These are phyloP conservation scores for Salix udensis DNA, from an alignment of 345 rosid species.

Conservation along the genomic window DNA sequence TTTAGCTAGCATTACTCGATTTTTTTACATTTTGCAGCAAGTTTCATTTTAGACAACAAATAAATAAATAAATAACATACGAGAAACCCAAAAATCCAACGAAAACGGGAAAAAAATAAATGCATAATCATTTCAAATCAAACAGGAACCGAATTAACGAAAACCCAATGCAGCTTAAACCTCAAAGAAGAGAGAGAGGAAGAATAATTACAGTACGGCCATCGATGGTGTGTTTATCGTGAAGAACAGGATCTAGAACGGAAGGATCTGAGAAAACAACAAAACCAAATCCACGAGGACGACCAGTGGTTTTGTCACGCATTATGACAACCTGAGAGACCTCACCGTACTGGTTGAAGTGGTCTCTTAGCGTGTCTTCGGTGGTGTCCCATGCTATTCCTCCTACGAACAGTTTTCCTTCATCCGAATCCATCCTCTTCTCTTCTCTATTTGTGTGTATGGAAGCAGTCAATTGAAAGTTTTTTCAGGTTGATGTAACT, in stretches of 20 bases:
- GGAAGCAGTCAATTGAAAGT: not conserved
- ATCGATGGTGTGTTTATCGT: constrained; percentile 27
- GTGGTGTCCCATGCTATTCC: constrained; percentile 32
- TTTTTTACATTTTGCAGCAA: too few relatives aligned
- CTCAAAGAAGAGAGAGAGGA: not conserved
- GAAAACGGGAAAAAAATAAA: too few relatives aligned
- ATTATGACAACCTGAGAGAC: constrained; percentile 26
- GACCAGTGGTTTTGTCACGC: constrained; percentile 32
- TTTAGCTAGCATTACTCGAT: too few relatives aligned
- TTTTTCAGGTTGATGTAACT: not conserved
- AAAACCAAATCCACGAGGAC: constrained; percentile 31
- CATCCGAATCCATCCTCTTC: constrained; percentile 19
- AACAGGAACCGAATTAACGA: too few relatives aligned
- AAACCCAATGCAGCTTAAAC: too few relatives aligned
- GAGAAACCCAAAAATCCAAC: too few relatives aligned
- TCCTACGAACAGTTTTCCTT: constrained; percentile 28
- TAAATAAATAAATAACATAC: too few relatives aligned
- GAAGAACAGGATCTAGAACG: constrained; percentile 21
- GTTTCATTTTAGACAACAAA: too few relatives aligned
- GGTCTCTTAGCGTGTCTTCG: constrained; percentile 20
- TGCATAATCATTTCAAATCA: too few relatives aligned
- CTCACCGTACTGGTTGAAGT: constrained; percentile 26
- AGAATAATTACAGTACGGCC: constrained; percentile 24
- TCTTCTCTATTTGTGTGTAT: not conserved
- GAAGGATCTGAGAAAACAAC: constrained; percentile 30